These are phyloP conservation scores for Somion occarium DNA, from an alignment of 1,284 basidiomycete genomes.

Conservation along the genomic window DNA sequence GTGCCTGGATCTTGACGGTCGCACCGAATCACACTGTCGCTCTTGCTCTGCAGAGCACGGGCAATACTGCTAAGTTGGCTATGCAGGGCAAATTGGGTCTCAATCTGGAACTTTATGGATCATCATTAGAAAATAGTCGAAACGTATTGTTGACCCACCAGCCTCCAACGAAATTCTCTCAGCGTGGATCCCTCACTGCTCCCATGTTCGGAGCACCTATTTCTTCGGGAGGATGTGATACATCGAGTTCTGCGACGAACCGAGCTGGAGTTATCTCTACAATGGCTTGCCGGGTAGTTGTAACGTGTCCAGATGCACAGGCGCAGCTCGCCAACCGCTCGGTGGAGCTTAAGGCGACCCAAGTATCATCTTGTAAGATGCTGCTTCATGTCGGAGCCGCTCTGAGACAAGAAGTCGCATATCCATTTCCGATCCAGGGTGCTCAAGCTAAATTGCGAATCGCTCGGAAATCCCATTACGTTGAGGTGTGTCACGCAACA, in stretches of 20 bases:
- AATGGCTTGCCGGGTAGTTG: background rate
- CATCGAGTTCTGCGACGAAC: too few species aligned
- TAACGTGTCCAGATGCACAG: background rate
- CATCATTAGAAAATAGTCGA: constrained; percentile 13
- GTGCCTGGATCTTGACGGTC: constrained; percentile 6
- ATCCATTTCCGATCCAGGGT: constrained; percentile 31
- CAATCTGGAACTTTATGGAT: constrained; percentile 3
- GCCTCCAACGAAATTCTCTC: background rate
- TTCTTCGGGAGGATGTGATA: too few species aligned
- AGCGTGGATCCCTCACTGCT: too few species aligned
- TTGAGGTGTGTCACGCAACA: constrained; percentile 36
- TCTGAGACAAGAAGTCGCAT: constrained; percentile 25
- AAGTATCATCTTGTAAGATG: constrained; percentile 29
- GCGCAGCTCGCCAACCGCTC: background rate
- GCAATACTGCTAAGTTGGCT: background rate
- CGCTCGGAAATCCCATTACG: constrained; percentile 46
- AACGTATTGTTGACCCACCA: constrained; percentile 18
- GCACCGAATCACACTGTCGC: background rate
- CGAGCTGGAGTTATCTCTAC: too few species aligned
- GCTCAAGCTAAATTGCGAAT: constrained; percentile 34
- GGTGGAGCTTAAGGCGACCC: background rate
- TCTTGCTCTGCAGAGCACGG: constrained; percentile 4
- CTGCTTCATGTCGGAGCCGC: constrained; percentile 22
- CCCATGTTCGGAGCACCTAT: too few species aligned
- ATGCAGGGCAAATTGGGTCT: constrained; percentile 6